phyloP scores from a whole-genome alignment of 1,284 basidiomycete genomes.

The Boletus mariae region DNA sequence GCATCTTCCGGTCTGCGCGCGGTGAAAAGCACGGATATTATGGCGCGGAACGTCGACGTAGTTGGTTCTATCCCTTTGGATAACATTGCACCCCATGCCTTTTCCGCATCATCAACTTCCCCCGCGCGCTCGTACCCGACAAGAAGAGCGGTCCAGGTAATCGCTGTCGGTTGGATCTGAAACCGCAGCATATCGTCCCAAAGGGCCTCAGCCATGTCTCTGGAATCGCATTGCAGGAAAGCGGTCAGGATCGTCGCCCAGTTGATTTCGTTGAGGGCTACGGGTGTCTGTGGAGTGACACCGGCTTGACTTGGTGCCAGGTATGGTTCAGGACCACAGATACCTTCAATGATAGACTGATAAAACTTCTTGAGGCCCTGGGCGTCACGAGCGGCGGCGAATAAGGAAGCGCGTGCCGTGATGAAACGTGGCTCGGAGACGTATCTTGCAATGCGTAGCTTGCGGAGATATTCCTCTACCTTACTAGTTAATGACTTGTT shows the following conservation, averaged over 20 bases:
- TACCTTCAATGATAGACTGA: conserved; percentile 43
- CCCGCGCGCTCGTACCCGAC: conserved; percentile 53
- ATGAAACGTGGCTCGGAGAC: conserved; percentile 49
- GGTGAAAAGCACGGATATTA: conserved; percentile 56
- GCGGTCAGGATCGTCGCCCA: conserved; percentile 64
- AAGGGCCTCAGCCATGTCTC: conserved; percentile 53
- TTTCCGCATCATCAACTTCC: conserved; percentile 45
- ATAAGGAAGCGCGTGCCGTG: conserved; percentile 45
- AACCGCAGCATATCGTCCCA: conserved; percentile 60
- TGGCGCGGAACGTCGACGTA: conserved; percentile 53
- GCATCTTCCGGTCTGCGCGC: conserved; percentile 39
- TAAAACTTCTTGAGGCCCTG: conserved; percentile 45
- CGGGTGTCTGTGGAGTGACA: conserved; percentile 36
- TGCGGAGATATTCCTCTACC: conserved; percentile 42
- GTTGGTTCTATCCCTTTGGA: conserved; percentile 50
- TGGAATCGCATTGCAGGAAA: conserved; percentile 50
- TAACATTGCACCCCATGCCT: conserved; percentile 60
- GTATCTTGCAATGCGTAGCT: conserved; percentile 48
- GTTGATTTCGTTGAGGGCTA: conserved; percentile 49
- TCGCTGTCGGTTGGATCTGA: conserved; percentile 46
- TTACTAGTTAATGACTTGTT: conserved; percentile 36
- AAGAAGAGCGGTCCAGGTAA: conserved; percentile 64
- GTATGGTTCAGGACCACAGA: conserved; percentile 46
- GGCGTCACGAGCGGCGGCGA: conserved; percentile 36
- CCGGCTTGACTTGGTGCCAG: conserved; percentile 40